Base-by-base conservation (phyloP, 2,329 filamentous ascomycete genomes). In the Cercospora sp. region DNA sequence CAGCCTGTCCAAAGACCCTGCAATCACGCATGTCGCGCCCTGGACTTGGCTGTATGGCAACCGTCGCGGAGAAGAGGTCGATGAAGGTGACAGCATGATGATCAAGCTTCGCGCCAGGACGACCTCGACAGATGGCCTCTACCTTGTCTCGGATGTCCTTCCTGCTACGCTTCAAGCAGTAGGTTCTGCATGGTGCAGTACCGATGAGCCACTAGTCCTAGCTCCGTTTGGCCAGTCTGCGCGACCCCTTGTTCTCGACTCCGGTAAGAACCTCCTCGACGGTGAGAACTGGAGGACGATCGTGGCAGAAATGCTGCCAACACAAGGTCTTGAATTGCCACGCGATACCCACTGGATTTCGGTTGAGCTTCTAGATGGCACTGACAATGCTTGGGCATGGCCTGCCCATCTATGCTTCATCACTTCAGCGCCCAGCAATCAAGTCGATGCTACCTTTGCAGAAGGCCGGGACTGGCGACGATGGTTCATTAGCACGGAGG, bases 321-420 rank as follows among this genome's bases (percentile, higher is more conserved):
- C 70, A 9, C 43, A 68, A 12, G 69, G 67, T 21, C 61, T 76
- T n/a, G 51, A 30, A 34, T 21, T 72, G 13, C 62, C 40, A 2
- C 66, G 69, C 12, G 66, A 73, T 24, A 58, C 53, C 16, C 32
- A 60, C 21, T 73, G 71, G 71, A 45, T 67, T 2, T 12, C 45
- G 9, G 62, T 73, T 7, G 62, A 70, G 61, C 59, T 67, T 2
- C 13, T 66, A 6, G 60, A 66, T 49, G 57, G 65, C 51, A 18
- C 34, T 10, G 30, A 18, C 10, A 59, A 16, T 13, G 51, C 66
- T 55, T 76, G 67, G 55, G 55, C 43, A 16, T 77, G 75, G 75
- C 75, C 75, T 5, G 57, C 65, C 6, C 49, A 63, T 5, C 65
- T 77, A 5, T 76, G 74, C 60, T 67, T 76, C 30, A 55, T 21